Base-by-base conservation (phyloP, 306 rosid genomes). In the Quercus glauca region DNA sequence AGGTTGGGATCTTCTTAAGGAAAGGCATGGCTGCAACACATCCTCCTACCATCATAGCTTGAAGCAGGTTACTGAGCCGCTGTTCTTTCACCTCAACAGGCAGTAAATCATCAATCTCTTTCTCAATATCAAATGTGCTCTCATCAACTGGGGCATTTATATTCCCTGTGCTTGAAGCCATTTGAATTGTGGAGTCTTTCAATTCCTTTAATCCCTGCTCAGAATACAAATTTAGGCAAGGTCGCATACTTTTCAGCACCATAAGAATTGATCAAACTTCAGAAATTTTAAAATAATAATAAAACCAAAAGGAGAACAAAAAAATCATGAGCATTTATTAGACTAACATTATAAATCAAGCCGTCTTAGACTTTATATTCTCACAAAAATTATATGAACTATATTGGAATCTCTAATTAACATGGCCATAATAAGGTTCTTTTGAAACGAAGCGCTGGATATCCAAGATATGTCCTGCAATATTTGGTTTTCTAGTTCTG, bases 31-130 rank as follows among this genome's bases (percentile, higher is more conserved):
- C 92, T 69, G 89, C 94, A 72, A 92, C 83, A 75, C 97, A 92
- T 61, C 81, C 93, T 77, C 88, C 97, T 19, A 87, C 92, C 92
- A 90, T 86, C 73, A 87, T 51, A 52, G 97, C 86, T 75, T 92
- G 97, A 74, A 92, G 94, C 85, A 92, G 76, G 91, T 92, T 92
- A 82, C 94, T 92, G 79, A 92, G 86, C 41, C 97, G 85, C 55
- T 92, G 97, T 77, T 92, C 97, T 84, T 92, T 90, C 70, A 92
- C 97, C 87, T 92, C 97, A 29, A 92, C 85, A 0, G 97, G 97
- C 77, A 92, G 81, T 41, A 92, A 80, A 78, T 89, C 88, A 73
- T 92, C 94, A 19, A 92, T 90, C 80, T 88, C 97, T 73, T 90
- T 90, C 89, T 87, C 90, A 64, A 92, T 76, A 73, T 90, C 93